These are phyloP conservation scores for Allomyces macrogynus DNA, from an alignment of 192 early-diverging fungal species.

Conservation along the genomic window DNA sequence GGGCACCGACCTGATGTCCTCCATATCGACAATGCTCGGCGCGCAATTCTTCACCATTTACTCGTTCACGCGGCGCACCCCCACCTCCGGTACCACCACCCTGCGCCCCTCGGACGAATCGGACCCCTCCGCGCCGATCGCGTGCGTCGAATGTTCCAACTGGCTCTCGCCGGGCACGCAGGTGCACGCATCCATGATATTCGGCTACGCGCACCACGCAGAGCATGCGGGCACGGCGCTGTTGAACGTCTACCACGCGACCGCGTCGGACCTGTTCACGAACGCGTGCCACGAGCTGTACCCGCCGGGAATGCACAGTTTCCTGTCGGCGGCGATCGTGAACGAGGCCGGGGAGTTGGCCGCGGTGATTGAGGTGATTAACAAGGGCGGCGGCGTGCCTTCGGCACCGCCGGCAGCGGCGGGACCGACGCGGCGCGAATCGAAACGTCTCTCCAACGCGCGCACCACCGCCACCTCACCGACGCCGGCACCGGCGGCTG, in stretches of 20 bases:
- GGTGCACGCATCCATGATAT: background rate
- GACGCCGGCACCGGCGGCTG: no score
- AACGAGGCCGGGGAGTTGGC: background rate
- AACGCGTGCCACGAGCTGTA: background rate
- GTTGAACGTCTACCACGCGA: background rate
- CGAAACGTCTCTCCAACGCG: no score
- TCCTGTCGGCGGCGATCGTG: background rate
- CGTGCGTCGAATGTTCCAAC: background rate
- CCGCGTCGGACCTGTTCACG: background rate
- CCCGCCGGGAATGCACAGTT: background rate
- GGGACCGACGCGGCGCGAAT: no score
- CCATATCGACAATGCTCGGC: no score
- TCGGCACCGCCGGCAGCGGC: no score
- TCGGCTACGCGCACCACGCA: background rate
- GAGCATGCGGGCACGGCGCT: background rate
- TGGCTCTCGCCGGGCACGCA: background rate
- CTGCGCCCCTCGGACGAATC: no score
- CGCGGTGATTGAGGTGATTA: background rate
- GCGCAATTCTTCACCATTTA: no score
- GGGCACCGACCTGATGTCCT: no score
- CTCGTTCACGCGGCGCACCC: no score
- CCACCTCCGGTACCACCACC: no score
- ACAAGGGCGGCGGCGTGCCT: background rate
- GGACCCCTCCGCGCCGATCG: no score
- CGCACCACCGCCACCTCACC: no score